These are phyloP conservation scores for Baudoinia panamericana DNA, from an alignment of 495 filamentous ascomycete species.

Conservation along the genomic window DNA sequence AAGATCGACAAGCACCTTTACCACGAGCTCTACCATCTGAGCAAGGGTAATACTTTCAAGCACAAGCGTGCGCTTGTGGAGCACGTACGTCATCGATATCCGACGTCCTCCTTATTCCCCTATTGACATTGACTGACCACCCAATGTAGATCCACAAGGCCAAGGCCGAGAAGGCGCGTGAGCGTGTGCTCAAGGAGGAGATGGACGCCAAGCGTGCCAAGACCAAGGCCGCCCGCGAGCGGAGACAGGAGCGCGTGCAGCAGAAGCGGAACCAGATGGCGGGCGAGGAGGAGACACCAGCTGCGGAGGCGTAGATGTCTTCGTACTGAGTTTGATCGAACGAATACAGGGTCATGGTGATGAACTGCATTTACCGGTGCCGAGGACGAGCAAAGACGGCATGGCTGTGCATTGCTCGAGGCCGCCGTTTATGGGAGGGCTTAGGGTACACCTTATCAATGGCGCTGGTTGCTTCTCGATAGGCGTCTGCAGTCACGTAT, in stretches of 20 bases:
- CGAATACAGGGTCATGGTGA: neutral
- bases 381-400: constrained; percentile 2
- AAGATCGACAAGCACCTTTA: constrained; percentile 99
- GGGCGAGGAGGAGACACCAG: constrained; percentile 46
- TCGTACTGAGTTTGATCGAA: neutral
- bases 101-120: neutral
- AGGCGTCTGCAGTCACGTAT: too few species aligned
- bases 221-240: constrained; percentile 98
- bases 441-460: too few species aligned
- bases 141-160: constrained; percentile 86
- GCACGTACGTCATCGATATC: constrained; percentile 96
- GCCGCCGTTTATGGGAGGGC: constrained; percentile 1
- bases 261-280: constrained; percentile 78
- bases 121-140: neutral
- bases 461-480: too few species aligned
- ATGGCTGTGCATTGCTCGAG: constrained; percentile 2
- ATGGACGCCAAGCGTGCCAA: constrained; percentile 99
- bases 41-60: constrained; percentile 99
- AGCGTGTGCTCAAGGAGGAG: constrained; percentile 89
- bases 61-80: constrained; percentile 99
- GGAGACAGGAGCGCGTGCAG: constrained; percentile 73
- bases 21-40: constrained; percentile 98
- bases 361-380: neutral
- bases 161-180: constrained; percentile 96
- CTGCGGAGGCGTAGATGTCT: constrained; percentile 7